Conservation (phyloP, 176 grass and related monocot species). For the Ananas comosus region DNA sequence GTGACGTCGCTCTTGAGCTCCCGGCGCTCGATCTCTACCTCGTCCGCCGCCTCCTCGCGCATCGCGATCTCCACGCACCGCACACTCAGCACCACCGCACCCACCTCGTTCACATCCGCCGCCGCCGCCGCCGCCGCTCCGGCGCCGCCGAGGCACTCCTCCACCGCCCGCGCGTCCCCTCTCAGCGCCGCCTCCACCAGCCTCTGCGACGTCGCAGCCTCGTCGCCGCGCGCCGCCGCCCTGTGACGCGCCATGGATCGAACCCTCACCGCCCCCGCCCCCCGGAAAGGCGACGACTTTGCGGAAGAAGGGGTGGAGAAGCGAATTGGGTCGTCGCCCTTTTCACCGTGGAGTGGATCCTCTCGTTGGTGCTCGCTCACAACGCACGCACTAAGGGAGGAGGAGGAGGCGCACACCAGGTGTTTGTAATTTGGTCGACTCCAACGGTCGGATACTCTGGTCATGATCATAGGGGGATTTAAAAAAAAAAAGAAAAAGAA, state of each 20-base stretch:
- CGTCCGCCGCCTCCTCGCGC: constrained; percentile 24
- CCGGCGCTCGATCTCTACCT: constrained; percentile 17
- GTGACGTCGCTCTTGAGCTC: constrained; percentile 40
- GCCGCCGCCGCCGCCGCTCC: background rate
- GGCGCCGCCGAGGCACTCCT: constrained; percentile 17
- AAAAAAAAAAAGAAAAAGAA: too few species aligned
- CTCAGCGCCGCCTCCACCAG: constrained; percentile 29
- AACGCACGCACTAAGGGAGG: background rate
- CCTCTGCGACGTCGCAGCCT: constrained; percentile 22
- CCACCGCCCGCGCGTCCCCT: constrained; percentile 20
- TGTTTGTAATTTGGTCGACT: background rate
- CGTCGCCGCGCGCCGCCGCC: constrained; percentile 25
- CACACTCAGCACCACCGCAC: constrained; percentile 21
- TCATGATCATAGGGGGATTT: too few species aligned
- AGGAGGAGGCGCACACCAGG: background rate
- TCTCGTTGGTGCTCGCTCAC: background rate
- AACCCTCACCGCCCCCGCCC: background rate
- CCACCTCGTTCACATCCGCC: constrained; percentile 20
- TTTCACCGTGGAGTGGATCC: background rate
- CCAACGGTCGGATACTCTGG: too few species aligned
- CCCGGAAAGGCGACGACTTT: background rate
- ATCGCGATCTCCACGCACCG: constrained; percentile 18
- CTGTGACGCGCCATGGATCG: constrained; percentile 21
- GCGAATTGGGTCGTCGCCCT: background rate
- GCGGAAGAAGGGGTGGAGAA: background rate